These are phyloP conservation scores for Trichophyton rubrum DNA, from an alignment of 2,329 filamentous ascomycete genomes.

Conservation along the genomic window DNA sequence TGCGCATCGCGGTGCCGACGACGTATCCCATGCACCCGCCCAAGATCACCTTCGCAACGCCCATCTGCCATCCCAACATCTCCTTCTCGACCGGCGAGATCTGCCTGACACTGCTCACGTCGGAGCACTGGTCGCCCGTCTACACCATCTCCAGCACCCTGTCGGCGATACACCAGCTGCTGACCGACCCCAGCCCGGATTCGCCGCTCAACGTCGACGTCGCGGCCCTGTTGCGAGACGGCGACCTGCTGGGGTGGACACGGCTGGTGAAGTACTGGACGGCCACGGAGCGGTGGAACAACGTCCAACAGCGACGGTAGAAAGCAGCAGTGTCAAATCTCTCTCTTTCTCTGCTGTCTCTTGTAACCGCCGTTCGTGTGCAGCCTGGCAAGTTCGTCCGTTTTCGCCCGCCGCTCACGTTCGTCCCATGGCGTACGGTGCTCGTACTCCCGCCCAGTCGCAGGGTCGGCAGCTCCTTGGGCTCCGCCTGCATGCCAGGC, in stretches of 20 bases:
- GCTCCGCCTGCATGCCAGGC: not conserved
- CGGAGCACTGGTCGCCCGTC: slow-evolving; percentile 65
- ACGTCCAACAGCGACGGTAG: not conserved
- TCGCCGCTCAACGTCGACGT: slow-evolving; percentile 39
- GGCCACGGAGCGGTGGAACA: slow-evolving; percentile 33
- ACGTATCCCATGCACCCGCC: slow-evolving; percentile 72
- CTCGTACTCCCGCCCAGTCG: not conserved
- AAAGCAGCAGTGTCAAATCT: not conserved
- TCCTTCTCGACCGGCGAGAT: slow-evolving; percentile 69
- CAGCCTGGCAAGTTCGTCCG: not conserved
- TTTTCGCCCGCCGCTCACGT: not conserved
- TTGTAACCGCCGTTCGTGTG: not conserved
- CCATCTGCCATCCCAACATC: slow-evolving; percentile 75
- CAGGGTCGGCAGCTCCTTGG: not conserved
- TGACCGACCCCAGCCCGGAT: slow-evolving; percentile 35
- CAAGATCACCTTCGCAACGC: slow-evolving; percentile 66
- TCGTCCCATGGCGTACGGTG: not conserved
- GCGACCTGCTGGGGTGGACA: slow-evolving; percentile 35
- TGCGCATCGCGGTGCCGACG: slow-evolving; percentile 61
- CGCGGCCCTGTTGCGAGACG: slow-evolving; percentile 33
- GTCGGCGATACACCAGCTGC: slow-evolving; percentile 36
- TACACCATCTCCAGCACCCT: slow-evolving; percentile 55
- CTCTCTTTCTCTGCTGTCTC: not conserved
- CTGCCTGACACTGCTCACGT: slow-evolving; percentile 73
- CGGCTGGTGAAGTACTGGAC: slow-evolving; percentile 38